phyloP scores from a whole-genome alignment of 2,329 filamentous ascomycete genomes.

The Colletotrichum siamense region DNA sequence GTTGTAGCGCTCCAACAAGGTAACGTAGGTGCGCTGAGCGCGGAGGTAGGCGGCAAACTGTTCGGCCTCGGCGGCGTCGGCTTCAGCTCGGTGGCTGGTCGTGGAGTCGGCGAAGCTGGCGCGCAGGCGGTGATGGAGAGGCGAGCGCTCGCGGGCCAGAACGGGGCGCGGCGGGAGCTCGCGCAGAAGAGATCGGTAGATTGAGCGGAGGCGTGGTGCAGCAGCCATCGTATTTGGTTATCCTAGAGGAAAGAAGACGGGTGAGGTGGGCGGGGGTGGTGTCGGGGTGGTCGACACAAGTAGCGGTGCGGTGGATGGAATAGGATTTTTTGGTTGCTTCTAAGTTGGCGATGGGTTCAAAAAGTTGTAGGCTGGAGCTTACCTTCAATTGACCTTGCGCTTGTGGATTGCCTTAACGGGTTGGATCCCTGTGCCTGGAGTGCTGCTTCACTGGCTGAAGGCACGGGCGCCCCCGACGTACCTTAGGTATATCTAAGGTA shows the following conservation, averaged over 20 bases:
- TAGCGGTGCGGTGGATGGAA: background rate
- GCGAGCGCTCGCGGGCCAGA: constrained; percentile 63
- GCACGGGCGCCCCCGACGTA: background rate
- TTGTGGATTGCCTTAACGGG: background rate
- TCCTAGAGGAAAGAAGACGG: background rate
- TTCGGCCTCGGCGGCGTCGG: constrained; percentile 58
- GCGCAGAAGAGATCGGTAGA: constrained; percentile 89
- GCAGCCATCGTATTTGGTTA: constrained; percentile 33
- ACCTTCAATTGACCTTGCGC: background rate
- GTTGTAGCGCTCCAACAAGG: constrained; percentile 89
- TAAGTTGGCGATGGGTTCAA: background rate
- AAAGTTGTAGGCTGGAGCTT: background rate
- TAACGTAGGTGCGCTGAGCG: constrained; percentile 84
- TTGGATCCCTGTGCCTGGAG: background rate
- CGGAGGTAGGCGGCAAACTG: constrained; percentile 82
- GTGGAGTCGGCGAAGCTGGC: constrained; percentile 55
- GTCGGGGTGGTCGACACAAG: background rate
- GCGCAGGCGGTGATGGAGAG: constrained; percentile 74
- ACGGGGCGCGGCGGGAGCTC: constrained; percentile 79
- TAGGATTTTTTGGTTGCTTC: background rate
- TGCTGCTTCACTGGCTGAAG: background rate
- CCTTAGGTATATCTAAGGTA: too few relatives aligned
- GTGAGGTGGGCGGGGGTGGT: background rate
- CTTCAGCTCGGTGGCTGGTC: constrained; percentile 28
- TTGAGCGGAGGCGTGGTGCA: constrained; percentile 62